Percentiles rank a stretch among this genome's conserved stretches.
phyloP scores from a whole-genome alignment of 1,284 basidiomycete species.

The Cystobasidium slooffiae region DNA sequence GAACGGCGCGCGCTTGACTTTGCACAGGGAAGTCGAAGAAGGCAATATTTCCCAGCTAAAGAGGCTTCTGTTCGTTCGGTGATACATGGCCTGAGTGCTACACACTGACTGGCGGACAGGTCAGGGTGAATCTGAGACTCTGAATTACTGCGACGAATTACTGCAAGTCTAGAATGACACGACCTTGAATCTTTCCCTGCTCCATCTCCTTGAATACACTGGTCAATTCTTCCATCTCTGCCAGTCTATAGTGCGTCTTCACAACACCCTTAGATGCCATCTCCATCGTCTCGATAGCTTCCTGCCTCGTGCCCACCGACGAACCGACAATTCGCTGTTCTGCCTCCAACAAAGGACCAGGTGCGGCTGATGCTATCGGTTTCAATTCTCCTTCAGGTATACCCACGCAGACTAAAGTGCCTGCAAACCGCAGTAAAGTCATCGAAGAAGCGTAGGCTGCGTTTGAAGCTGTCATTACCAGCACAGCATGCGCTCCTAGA shows the following conservation, averaged over 20 bases:
- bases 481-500: conserved; percentile 36
- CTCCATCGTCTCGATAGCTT: conserved; percentile 43
- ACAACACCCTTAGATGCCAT: conserved; percentile 31
- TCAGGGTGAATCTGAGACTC: too few relatives aligned
- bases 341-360: conserved; percentile 30
- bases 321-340: conserved; percentile 41
- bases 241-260: conserved; percentile 27
- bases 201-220: conserved; percentile 40
- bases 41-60: too few relatives aligned
- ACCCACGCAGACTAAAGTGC: conserved; percentile 42
- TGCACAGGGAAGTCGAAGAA: too few relatives aligned
- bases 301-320: conserved; percentile 37
- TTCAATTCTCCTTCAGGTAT: conserved; percentile 39
- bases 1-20: too few relatives aligned
- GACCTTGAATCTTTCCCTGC: conserved; percentile 38
- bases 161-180: conserved; percentile 39
- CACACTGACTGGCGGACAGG: too few relatives aligned
- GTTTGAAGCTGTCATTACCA: conserved; percentile 42
- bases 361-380: conserved; percentile 25
- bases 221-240: conserved; percentile 40
- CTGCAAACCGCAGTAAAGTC: conserved; percentile 26
- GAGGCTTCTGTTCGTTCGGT: too few relatives aligned
- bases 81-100: too few relatives aligned
- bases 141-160: background rate
- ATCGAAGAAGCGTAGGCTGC: conserved; percentile 38